A percentile compares a stretch with the other conserved stretches of the same genome.
phyloP scores from a whole-genome alignment of 2,329 filamentous ascomycete species.

The Aschersonia sp. region DNA sequence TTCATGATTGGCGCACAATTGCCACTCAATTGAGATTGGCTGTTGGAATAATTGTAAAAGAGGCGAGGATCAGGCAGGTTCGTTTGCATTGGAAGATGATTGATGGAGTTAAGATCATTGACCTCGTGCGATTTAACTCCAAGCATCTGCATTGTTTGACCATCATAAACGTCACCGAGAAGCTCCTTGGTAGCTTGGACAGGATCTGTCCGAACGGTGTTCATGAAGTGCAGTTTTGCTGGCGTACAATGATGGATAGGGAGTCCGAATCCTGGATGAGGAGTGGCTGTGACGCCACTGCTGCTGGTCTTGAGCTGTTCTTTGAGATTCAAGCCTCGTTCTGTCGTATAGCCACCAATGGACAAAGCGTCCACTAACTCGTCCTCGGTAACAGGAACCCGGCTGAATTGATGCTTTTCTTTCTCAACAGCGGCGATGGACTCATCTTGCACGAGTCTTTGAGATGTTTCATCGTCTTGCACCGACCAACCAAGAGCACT shows the following conservation, averaged over 20 bases:
- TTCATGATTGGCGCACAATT: constrained; percentile 4
- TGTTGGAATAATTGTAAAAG: constrained; percentile 6
- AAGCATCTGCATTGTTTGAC: constrained; percentile 2
- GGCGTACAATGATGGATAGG: constrained; percentile 5
- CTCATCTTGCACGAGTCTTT: constrained; percentile 8
- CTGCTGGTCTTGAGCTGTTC: constrained; percentile 9
- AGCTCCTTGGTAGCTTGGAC: constrained; percentile 9
- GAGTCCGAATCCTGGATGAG: background rate
- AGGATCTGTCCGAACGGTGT: constrained; percentile 6
- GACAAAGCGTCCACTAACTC: constrained; percentile 13
- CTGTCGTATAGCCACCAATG: constrained; percentile 11
- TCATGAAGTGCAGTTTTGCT: constrained; percentile 9
- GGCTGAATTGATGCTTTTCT: constrained; percentile 1
- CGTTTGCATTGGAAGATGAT: constrained; percentile 7
- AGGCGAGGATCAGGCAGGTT: constrained; percentile 5
- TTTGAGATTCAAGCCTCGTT: constrained; percentile 9
- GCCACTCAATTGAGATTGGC: constrained; percentile 1
- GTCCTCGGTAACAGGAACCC: constrained; percentile 13
- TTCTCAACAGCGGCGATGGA: background rate
- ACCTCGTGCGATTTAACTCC: constrained; percentile 6
- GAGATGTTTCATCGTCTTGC: constrained; percentile 10
- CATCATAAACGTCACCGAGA: constrained; percentile 7
- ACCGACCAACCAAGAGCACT: constrained; percentile 29
- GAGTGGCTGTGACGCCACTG: constrained; percentile 13
- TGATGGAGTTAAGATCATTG: constrained; percentile 6